Evolutionary conservation across 352 stramenopile species (phyloP).

Genomic region (Thalassiosira mediterranea): DNA sequence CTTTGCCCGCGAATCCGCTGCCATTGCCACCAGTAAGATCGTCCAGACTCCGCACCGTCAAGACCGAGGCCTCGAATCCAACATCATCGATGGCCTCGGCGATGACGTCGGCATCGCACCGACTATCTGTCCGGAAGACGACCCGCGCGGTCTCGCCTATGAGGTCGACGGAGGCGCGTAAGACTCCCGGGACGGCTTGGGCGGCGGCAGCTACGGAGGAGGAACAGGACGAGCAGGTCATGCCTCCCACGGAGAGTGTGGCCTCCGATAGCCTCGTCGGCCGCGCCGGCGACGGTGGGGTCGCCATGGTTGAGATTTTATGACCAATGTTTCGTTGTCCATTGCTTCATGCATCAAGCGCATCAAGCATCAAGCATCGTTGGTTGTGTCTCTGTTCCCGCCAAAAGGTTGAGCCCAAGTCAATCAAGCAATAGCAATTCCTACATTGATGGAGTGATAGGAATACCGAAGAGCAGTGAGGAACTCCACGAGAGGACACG

Average conservation of each 20-base stretch:
- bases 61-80: constrained; percentile 88
- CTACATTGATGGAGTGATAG: too few relatives aligned
- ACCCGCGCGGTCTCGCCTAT: constrained; percentile 88
- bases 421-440: too few relatives aligned
- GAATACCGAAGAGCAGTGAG: too few relatives aligned
- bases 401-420: too few relatives aligned
- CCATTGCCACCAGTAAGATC: background rate
- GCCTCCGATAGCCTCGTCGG: constrained; percentile 1
- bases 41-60: constrained; percentile 40
- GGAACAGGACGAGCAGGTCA: constrained; percentile 92
- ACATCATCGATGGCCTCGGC: constrained; percentile 89
- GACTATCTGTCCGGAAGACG: constrained; percentile 83
- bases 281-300: background rate
- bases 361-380: too few relatives aligned
- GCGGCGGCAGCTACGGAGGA: constrained; percentile 89
- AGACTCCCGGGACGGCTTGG: constrained; percentile 84
- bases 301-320: background rate
- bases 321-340: background rate
- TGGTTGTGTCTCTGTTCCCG: too few relatives aligned
- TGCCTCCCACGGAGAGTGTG: constrained; percentile 75
- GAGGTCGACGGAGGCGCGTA: constrained; percentile 82
- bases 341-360: background rate
- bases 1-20: background rate
- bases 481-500: too few relatives aligned
- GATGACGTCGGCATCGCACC: constrained; percentile 86